Evolutionary conservation across 2,329 filamentous ascomycete genomes (phyloP), one percentile per base, ranked within the genome.

Genomic region (Cladophialophora exuberans): DNA sequence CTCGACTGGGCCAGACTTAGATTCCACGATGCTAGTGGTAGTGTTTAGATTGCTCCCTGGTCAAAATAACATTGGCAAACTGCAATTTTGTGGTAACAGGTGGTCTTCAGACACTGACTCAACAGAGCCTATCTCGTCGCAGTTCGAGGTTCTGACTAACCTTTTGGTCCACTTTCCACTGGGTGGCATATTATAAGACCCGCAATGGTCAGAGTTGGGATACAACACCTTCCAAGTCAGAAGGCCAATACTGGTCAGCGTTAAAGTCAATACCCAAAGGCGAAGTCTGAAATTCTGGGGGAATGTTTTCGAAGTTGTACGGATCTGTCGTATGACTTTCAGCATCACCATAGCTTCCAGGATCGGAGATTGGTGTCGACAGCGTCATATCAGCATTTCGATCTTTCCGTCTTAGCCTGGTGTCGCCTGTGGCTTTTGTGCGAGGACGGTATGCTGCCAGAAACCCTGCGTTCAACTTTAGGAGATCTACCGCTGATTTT

Each of bases 391-490:
- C 36, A 17, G 36, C 36, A 11, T 6, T 3, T 3, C 17, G 36
- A 22, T 39, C 17, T 20, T 17, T 10, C n/a, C 17, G 36, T 15
- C 13, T 20, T 39, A 10, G 17, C 18, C 4, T 18, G 6, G 18
- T 35, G n/a, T 30, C 44, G 11, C 30, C n/a, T 9, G 15, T 31
- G 17, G 9, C 25, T 17, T 42, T 42, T n/a, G 25, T 11, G 26
- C 20, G 48, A 30, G 36, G 48, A 31, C 48, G 48, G 17, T 39
- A 42, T 30, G 10, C 30, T 17, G 48, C 23, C 2, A 51, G 26
- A 9, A 51, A 43, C n/a, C 36, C 28, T 31, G 48, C 48, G 17
- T 51, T 51, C 17, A 30, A 25, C n/a, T 42, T 23, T 13, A 51
- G 36, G 23, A 51, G 36, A 17, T 51, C 48, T n/a, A 51, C 26